Base-by-base conservation (phyloP, 75 land plant species). In the Ceratopteris richardii region DNA sequence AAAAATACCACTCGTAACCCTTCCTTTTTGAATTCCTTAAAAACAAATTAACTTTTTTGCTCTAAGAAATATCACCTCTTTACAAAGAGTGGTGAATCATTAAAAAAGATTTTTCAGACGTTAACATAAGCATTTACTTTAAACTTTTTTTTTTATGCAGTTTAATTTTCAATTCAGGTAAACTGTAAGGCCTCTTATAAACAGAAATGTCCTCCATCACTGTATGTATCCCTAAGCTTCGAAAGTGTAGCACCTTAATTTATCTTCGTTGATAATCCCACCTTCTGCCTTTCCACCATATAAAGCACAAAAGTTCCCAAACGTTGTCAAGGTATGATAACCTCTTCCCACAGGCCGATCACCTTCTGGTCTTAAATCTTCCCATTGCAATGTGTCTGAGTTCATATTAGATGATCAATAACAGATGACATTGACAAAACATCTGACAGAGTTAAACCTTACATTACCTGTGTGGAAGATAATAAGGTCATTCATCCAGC, bases 271-370 rank as follows among this genome's bases (percentile, higher is more conserved):
- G 16, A 72, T 27, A 44, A 77, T 77, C 4, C 79, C 79, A 50
- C 21, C 40, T 17, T 66, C 66, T 22, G 66, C 62, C 42, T 77
- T 77, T 11, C 79, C 79, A 16, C 79, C 79, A 66, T 65, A 77
- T 19, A 77, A 66, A 51, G 70, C 31, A 29, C 57, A 70, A 44
- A 29, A 44, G 29, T 28, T 41, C 29, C 79, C 79, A 40, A 66
- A 29, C 1, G 62, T 26, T 22, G 76, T 66, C 57, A 77, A 73
- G 31, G 69, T 73, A 62, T 77, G 79, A 58, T 77, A 77, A 31
- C 79, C 79, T 26, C 79, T 53, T n/a, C 60, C 70, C 51, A 31
- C 54, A 11, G 79, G 79, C 0, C 40, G 2, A 17, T 18, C 11
- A 17, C 76, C 79, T 62, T 67, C 69, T 23, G 76, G 70, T 36